A percentile compares a stretch with the other conserved stretches of the same genome.
phyloP scores from a whole-genome alignment of 2,329 filamentous ascomycete genomes.

The Penicillium occitanis region DNA sequence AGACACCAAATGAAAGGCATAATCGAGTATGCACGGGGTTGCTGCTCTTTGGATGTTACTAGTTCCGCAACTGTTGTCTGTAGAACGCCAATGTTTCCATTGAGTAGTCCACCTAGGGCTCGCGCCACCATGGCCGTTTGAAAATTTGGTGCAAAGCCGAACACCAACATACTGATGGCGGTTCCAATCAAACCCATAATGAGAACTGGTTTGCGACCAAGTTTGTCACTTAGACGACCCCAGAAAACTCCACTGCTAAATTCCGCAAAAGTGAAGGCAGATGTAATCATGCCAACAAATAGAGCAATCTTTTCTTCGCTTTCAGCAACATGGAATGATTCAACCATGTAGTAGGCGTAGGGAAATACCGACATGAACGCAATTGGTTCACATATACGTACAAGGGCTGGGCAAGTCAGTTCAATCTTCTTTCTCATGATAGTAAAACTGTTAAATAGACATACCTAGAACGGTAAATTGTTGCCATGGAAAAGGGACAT shows the following conservation, averaged over 20 bases:
- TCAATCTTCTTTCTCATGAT: not conserved
- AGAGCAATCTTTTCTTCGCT: constrained; percentile 79
- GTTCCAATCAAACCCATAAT: constrained; percentile 88
- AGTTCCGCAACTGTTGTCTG: constrained; percentile 95
- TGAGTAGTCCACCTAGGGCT: constrained; percentile 84
- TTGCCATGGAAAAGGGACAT: constrained; percentile 17
- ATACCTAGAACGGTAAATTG: constrained; percentile 41
- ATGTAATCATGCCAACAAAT: constrained; percentile 94
- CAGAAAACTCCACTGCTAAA: constrained; percentile 90
- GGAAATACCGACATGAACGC: constrained; percentile 99
- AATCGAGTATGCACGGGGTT: constrained; percentile 90
- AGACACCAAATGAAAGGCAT: constrained; percentile 99
- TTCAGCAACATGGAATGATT: constrained; percentile 81
- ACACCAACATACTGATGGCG: constrained; percentile 85
- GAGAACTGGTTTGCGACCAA: constrained; percentile 90
- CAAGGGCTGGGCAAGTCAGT: constrained; percentile 62
- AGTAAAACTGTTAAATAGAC: constrained; percentile 23
- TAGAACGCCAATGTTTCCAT: constrained; percentile 93
- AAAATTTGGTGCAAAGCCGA: constrained; percentile 84
- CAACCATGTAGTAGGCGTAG: constrained; percentile 97
- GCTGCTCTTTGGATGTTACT: constrained; percentile 88
- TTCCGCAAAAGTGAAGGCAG: constrained; percentile 92
- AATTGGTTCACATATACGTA: constrained; percentile 96
- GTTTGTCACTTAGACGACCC: constrained; percentile 86
- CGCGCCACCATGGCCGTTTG: constrained; percentile 81